These are phyloP conservation scores for Lantana camara DNA, from an alignment of 257 asterid genomes.

Conservation along the genomic window DNA sequence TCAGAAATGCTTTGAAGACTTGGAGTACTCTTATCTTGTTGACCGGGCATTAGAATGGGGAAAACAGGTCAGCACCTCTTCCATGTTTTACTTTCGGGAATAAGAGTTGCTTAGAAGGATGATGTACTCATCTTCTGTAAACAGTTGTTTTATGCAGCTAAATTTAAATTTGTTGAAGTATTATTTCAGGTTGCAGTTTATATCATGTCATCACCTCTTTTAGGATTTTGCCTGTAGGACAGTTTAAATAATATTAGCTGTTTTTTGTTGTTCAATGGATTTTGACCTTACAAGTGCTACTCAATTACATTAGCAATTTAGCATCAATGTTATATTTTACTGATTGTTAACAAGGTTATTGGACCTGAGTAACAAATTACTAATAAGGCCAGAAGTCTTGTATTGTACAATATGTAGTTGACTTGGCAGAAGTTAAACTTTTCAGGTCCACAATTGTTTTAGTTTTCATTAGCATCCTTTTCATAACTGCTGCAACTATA, in stretches of 20 bases:
- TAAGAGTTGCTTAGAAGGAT: constrained; percentile 22
- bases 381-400: constrained; percentile 1
- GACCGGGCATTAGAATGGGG: constrained; percentile 95
- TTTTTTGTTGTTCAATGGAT: constrained; percentile 1
- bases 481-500: constrained; percentile 13
- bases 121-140: constrained; percentile 13
- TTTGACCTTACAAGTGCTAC: constrained; percentile 15
- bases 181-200: constrained; percentile 5
- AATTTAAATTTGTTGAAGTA: background rate
- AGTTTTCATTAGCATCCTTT: background rate
- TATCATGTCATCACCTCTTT: constrained; percentile 1
- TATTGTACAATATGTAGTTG: background rate
- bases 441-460: background rate
- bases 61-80: constrained; percentile 63
- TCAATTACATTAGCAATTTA: background rate
- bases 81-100: constrained; percentile 25
- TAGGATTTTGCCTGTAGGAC: constrained; percentile 10
- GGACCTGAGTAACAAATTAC: background rate
- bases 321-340: constrained; percentile 6
- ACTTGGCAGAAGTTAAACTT: background rate
- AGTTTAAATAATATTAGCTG: constrained; percentile 9
- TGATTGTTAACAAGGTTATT: constrained; percentile 9
- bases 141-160: constrained; percentile 22
- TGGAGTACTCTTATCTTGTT: constrained; percentile 92
- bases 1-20: constrained; percentile 97